A percentile compares a stretch with the other conserved stretches of the same genome.
phyloP scores from a whole-genome alignment of 2,329 filamentous ascomycete species.

The Emergomyces pasteurianus region DNA sequence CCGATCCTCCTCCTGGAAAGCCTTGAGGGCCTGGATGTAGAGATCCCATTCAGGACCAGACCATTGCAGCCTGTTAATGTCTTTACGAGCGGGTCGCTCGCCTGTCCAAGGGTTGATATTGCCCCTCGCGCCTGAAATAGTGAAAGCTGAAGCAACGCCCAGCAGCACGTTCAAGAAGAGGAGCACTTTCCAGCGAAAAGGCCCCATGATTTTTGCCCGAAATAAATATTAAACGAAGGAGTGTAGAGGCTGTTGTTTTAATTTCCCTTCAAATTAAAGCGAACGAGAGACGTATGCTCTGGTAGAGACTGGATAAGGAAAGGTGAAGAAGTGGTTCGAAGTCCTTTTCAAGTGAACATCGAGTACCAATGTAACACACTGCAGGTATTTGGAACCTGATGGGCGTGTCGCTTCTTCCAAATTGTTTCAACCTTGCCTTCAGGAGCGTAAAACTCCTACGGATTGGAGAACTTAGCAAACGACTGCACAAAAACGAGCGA shows the following conservation, averaged over 20 bases:
- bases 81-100: slow-evolving; percentile 40
- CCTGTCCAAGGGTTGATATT: slow-evolving; percentile 19
- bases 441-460: neutral
- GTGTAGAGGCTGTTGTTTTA: neutral
- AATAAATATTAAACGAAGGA: neutral
- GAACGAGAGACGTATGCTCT: neutral
- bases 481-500: neutral
- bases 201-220: slow-evolving; percentile 2
- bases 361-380: neutral
- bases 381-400: neutral
- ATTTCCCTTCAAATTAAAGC: neutral
- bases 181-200: neutral
- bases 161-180: neutral
- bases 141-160: slow-evolving; percentile 5
- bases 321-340: neutral
- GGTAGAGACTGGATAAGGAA: neutral
- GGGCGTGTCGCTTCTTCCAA: neutral
- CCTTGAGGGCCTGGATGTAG: slow-evolving; percentile 61
- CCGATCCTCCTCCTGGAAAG: slow-evolving; percentile 58
- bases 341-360: neutral
- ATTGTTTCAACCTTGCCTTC: neutral
- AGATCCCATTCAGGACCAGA: slow-evolving; percentile 56
- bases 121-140: slow-evolving; percentile 17
- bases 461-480: neutral
- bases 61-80: slow-evolving; percentile 55